phyloP scores from a whole-genome alignment of 192 early-diverging fungal genomes.

The Spizellomyces sp. region DNA sequence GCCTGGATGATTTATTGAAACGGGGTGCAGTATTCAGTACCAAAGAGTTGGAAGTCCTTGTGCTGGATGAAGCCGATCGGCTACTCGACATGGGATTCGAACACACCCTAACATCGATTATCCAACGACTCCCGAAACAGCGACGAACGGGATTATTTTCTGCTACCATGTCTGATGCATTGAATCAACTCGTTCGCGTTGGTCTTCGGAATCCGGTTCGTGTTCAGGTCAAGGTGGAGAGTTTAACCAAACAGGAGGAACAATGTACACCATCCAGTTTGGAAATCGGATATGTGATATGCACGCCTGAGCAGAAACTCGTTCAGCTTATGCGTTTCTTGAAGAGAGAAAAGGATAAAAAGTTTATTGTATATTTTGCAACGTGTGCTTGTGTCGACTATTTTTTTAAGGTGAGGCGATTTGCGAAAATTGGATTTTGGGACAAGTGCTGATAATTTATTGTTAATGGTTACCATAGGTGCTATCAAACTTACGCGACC shows the following conservation, averaged over 20 bases:
- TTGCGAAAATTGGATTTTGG: not conserved
- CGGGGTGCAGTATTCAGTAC: conserved; percentile 61
- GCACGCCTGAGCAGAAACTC: conserved; percentile 82
- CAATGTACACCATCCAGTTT: conserved; percentile 65
- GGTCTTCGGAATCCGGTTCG: conserved; percentile 91
- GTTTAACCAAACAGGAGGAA: conserved; percentile 37
- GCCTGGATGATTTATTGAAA: conserved; percentile 74
- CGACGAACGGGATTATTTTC: conserved; percentile 95
- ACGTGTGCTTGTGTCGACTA: conserved; percentile 97
- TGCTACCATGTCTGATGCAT: conserved; percentile 92
- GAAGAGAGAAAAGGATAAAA: conserved; percentile 56
- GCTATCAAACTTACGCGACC: conserved; percentile 26
- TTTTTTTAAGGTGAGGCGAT: conserved; percentile 68
- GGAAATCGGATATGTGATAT: conserved; percentile 66
- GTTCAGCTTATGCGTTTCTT: conserved; percentile 61
- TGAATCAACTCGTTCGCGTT: conserved; percentile 78
- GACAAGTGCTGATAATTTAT: not conserved
- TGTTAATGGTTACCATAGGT: conserved; percentile 13
- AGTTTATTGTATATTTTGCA: conserved; percentile 93
- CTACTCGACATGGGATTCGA: conserved; percentile 95
- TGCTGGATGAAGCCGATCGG: conserved; percentile 94
- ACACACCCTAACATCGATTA: conserved; percentile 74
- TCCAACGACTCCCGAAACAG: conserved; percentile 84
- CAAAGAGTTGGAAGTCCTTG: conserved; percentile 81
- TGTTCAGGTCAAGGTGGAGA: conserved; percentile 87